These are phyloP conservation scores for Ustilago xerochloae DNA, from an alignment of 1,284 basidiomycete species.

Conservation along the genomic window DNA sequence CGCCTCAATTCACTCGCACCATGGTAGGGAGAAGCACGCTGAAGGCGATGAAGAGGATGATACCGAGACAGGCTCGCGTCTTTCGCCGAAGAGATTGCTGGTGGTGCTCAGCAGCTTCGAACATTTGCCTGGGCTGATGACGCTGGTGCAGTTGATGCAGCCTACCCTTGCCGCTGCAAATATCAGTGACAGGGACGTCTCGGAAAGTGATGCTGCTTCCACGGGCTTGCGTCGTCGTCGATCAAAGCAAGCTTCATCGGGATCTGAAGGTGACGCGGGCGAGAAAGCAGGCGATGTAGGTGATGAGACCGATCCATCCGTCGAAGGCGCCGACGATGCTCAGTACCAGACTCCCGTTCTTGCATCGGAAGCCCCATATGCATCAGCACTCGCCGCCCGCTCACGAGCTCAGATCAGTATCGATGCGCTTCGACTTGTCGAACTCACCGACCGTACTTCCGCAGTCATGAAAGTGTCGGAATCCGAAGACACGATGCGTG, in stretches of 20 bases:
- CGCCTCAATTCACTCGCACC: conserved; percentile 29
- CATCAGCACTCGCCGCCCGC: conserved; percentile 17
- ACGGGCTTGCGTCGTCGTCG: conserved; percentile 28
- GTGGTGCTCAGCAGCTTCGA: conserved; percentile 92
- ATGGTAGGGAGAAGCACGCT: conserved; percentile 18
- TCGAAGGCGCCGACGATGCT: conserved; percentile 33
- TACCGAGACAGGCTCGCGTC: conserved; percentile 15
- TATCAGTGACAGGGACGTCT: background rate
- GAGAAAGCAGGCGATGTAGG: conserved; percentile 26
- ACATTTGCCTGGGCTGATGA: conserved; percentile 76
- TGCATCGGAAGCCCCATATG: conserved; percentile 37
- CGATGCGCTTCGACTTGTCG: conserved; percentile 69
- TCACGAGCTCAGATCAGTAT: conserved; percentile 48
- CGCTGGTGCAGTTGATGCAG: conserved; percentile 71
- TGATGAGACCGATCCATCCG: conserved; percentile 30
- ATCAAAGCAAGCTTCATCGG: conserved; percentile 18
- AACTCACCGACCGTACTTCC: conserved; percentile 85
- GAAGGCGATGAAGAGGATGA: conserved; percentile 39
- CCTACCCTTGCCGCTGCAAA: conserved; percentile 54
- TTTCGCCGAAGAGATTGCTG: conserved; percentile 73
- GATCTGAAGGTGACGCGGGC: conserved; percentile 21
- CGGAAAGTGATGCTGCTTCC: conserved; percentile 1
- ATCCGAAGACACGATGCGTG: conserved; percentile 75
- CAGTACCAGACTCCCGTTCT: conserved; percentile 41
- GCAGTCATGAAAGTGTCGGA: conserved; percentile 84